A percentile compares a stretch with the other conserved stretches of the same genome.
Conservation (phyloP, 2,329 filamentous ascomycete genomes). For the Trichoderma afroharzianum region DNA sequence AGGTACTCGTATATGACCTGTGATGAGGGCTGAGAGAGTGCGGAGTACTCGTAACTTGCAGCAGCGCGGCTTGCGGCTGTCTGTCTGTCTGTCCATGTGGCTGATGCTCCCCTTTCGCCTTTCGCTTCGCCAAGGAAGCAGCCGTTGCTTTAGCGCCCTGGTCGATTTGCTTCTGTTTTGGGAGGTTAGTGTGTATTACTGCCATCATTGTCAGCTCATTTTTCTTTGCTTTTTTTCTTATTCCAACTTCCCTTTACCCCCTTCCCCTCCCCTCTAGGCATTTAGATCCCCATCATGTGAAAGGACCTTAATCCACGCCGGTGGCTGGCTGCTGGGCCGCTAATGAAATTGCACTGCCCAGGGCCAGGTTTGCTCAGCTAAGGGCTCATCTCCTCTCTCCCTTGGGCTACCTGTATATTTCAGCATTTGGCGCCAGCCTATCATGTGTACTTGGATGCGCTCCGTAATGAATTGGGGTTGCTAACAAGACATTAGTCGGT, state of each 20-base stretch:
- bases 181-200: neutral
- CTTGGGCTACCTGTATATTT: neutral
- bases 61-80: neutral
- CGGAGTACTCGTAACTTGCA: slow-evolving; percentile 1
- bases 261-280: neutral
- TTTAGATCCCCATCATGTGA: slow-evolving; percentile 1
- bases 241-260: neutral
- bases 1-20: neutral
- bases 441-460: neutral
- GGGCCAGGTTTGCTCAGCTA: slow-evolving; percentile 4
- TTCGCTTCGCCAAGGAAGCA: slow-evolving; percentile 1
- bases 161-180: neutral
- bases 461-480: neutral
- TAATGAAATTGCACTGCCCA: slow-evolving; percentile 13
- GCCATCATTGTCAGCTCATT: neutral
- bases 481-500: neutral
- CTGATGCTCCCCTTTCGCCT: slow-evolving; percentile 1
- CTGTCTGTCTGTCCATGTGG: slow-evolving; percentile 3
- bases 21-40: neutral
- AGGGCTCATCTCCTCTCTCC: neutral
- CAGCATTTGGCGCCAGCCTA: neutral
- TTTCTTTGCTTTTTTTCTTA: neutral
- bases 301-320: neutral
- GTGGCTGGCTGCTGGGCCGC: slow-evolving; percentile 3
- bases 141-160: neutral